phyloP scores from a whole-genome alignment of 2,329 filamentous ascomycete genomes.

The Aspergillus pseudoglaucus region DNA sequence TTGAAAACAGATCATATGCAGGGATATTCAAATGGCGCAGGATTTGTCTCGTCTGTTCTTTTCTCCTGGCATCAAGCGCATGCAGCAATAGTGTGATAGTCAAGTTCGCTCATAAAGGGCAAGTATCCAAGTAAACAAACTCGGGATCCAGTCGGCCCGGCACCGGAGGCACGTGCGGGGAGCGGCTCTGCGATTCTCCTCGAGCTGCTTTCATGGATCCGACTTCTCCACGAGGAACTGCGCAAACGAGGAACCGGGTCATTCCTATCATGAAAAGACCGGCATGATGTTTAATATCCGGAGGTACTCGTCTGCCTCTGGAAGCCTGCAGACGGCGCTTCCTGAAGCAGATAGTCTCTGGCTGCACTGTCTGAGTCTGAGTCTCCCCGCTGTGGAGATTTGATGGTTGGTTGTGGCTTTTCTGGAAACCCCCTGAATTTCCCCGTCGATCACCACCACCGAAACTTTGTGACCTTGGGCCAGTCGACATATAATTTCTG shows the following conservation, averaged over 20 bases:
- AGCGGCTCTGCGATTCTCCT: not conserved
- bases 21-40: no score
- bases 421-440: conserved; percentile 6
- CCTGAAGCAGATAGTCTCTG: no score
- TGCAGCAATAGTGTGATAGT: not conserved
- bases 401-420: conserved; percentile 2
- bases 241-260: not conserved
- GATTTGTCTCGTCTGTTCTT: no score
- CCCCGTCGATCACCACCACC: conserved; percentile 3
- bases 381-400: conserved; percentile 11
- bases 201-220: not conserved
- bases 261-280: no score
- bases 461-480: not conserved
- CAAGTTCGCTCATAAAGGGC: no score
- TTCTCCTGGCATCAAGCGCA: no score
- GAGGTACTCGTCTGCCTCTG: no score
- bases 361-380: not conserved
- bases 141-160: conserved; percentile 16
- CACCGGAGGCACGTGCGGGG: conserved; percentile 12
- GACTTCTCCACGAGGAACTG: not conserved
- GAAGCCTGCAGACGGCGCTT: no score
- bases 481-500: not conserved
- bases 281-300: no score
- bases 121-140: conserved; percentile 13
- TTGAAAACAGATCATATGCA: no score